Conservation (phyloP, 2,329 filamentous ascomycete genomes). For the Teratosphaeria gauchensis region DNA sequence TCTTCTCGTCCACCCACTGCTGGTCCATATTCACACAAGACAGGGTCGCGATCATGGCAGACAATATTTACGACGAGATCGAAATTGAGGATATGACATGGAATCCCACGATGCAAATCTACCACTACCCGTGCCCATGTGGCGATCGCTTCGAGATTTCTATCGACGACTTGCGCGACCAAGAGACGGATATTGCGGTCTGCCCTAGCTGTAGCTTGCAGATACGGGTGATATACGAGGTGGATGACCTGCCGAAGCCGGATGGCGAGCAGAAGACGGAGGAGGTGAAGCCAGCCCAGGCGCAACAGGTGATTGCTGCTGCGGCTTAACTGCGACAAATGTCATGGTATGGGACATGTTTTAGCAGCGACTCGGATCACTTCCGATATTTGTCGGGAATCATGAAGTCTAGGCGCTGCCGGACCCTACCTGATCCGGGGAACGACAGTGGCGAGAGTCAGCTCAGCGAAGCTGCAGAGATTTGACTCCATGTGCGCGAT, state of each 20-base stretch:
- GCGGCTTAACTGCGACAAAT: background rate
- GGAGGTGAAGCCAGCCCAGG: constrained; percentile 3
- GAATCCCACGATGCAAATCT: constrained; percentile 71
- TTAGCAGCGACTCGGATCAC: too few relatives aligned
- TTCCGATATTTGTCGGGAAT: too few relatives aligned
- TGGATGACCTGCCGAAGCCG: constrained; percentile 45
- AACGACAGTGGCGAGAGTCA: too few relatives aligned
- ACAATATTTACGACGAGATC: constrained; percentile 81
- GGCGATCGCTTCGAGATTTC: constrained; percentile 92
- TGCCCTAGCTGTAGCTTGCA: constrained; percentile 96
- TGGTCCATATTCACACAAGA: background rate
- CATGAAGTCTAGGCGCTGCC: too few relatives aligned
- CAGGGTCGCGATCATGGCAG: constrained; percentile 9
- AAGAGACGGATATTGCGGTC: constrained; percentile 78
- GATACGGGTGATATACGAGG: constrained; percentile 88
- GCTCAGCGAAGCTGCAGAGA: too few relatives aligned
- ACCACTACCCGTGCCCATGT: constrained; percentile 94
- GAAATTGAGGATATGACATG: constrained; percentile 98
- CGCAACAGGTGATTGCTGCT: constrained; percentile 14
- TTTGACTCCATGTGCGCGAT: too few relatives aligned
- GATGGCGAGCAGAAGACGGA: constrained; percentile 17
- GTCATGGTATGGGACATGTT: background rate
- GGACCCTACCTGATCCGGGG: too few relatives aligned
- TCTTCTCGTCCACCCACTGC: background rate
- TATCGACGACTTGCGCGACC: constrained; percentile 74